phyloP scores from a whole-genome alignment of 2,329 filamentous ascomycete genomes.

The Aspergillus clavatus region DNA sequence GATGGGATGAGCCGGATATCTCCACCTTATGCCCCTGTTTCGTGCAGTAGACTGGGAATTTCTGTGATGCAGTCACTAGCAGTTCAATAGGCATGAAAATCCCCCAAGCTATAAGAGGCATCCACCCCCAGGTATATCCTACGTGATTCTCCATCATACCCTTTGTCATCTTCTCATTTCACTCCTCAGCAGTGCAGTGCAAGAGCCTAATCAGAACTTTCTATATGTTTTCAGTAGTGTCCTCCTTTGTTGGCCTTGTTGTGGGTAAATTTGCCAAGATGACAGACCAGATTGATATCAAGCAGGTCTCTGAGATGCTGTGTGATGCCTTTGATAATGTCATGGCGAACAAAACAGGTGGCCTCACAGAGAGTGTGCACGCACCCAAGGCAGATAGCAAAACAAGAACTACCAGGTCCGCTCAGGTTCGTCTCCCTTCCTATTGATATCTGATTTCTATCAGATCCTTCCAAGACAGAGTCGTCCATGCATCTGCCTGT shows the following conservation, averaged over 20 bases:
- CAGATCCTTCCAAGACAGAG: background rate
- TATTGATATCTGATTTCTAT: background rate
- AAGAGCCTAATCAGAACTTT: background rate
- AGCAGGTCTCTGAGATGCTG: slow-evolving; percentile 9
- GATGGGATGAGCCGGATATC: background rate
- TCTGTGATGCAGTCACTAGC: background rate
- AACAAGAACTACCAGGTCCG: slow-evolving; percentile 49
- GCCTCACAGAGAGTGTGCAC: slow-evolving; percentile 19
- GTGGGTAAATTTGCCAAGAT: no score
- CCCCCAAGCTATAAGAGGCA: background rate
- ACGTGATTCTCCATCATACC: background rate
- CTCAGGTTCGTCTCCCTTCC: slow-evolving; percentile 46
- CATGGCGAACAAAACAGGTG: slow-evolving; percentile 5
- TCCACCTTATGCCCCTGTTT: background rate
- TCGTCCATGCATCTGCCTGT: background rate
- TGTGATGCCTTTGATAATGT: slow-evolving; percentile 12
- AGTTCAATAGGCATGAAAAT: background rate
- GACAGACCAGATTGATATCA: slow-evolving; percentile 4
- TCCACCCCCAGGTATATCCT: background rate
- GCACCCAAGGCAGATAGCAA: slow-evolving; percentile 27
- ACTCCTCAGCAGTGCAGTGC: background rate
- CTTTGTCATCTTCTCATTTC: background rate
- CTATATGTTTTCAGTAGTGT: background rate
- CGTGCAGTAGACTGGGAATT: background rate
- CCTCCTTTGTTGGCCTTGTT: no score